Base-by-base conservation (phyloP, 176 grass and related monocot species). In the Bolboschoenus planiculmis region DNA sequence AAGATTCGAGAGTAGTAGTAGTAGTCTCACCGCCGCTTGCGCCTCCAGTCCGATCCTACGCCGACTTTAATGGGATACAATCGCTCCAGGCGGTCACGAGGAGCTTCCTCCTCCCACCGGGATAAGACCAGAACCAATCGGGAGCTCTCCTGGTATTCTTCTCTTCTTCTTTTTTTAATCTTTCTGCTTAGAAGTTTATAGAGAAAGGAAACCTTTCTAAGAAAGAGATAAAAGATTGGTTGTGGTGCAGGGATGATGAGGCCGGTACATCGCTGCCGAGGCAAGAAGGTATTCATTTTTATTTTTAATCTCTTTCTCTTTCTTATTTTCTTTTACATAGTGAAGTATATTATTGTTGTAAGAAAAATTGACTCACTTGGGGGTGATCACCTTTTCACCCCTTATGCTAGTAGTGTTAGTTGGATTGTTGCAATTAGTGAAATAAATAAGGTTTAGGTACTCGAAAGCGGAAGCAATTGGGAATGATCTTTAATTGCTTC, bases 31-130 rank as follows among this genome's bases (percentile, higher is more conserved):
- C 74, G 33, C 50, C 77, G 79, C 9, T 40, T 67, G 46, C 67
- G 9, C 73, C 21, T 60, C 10, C 34, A 18, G 66, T 42, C 8
- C 66, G 36, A 43, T 71, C 40, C 20, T 71, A 36, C 60, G 91
- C 1, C 24, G 58, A 31, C 36, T 79, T 39, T 44, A 84, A 98
- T 98, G 95, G 92, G 95, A 2, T 91, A 98, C 88, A 88, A 90
- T 71, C 92, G 90, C 10, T 59, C 90, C 21, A 90, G 90, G 66
- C 87, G 88, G 35, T 85, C 83, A 27, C 88, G 95, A 26, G 76
- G 89, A 54, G 58, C 70, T 0, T 87, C 87, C 8, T 50, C 65
- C 5, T 50, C 65, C 23, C 53, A 85, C 60, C 88, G 88, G 48
- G 84, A 85, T 6, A 81, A 86, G 7, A 37, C 88, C 42, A 86